phyloP scores from a whole-genome alignment of 2,329 filamentous ascomycete species.

The Beauveria medogensis region DNA sequence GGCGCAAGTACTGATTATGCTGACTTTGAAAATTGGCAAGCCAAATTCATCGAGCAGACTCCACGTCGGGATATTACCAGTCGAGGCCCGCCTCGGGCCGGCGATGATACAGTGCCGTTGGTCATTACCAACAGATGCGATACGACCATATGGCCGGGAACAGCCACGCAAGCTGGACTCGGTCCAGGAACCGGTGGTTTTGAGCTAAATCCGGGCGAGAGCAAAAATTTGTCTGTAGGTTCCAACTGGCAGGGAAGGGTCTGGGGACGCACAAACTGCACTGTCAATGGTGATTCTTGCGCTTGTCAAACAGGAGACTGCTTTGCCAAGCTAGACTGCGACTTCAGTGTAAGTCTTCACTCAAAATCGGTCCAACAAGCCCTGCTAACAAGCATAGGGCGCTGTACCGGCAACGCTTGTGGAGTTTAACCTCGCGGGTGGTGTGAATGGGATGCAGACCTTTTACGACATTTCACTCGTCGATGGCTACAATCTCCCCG shows the following conservation, averaged over 20 bases:
- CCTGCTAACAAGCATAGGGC: constrained; percentile 40
- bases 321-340: constrained; percentile 59
- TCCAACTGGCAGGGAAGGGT: constrained; percentile 73
- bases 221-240: constrained; percentile 55
- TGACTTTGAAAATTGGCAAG: constrained; percentile 16
- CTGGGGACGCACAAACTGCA: constrained; percentile 81
- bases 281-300: constrained; percentile 57
- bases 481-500: constrained; percentile 73
- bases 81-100: constrained; percentile 24
- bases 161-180: constrained; percentile 63
- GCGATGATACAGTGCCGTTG: constrained; percentile 45
- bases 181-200: constrained; percentile 63
- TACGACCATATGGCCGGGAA: constrained; percentile 66
- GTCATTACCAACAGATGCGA: constrained; percentile 64
- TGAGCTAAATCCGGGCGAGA: constrained; percentile 50
- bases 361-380: neutral
- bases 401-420: constrained; percentile 67
- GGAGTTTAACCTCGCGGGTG: constrained; percentile 70
- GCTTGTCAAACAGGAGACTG: constrained; percentile 74
- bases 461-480: constrained; percentile 83
- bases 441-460: constrained; percentile 50
- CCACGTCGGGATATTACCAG: constrained; percentile 19
- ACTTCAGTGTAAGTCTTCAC: constrained; percentile 49
- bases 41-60: constrained; percentile 20
- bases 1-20: neutral